Base-by-base conservation (phyloP, 2,329 filamentous ascomycete species). In the Botrytis aclada region DNA sequence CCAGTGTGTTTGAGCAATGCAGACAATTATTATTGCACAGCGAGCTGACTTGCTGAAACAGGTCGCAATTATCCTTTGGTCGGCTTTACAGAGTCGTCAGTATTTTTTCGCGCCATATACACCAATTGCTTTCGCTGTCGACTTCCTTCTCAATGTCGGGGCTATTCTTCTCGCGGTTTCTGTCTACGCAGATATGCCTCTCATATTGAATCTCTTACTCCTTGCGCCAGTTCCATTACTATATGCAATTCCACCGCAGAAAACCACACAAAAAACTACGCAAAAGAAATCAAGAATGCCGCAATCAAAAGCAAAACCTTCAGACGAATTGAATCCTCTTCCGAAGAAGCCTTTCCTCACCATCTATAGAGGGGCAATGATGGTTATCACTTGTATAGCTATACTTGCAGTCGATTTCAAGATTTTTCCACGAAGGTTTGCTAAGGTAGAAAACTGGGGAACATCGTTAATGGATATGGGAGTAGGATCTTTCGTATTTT, bases 401-500 rank as follows among this genome's bases (percentile, higher is more conserved):
- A 98, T 99, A 77, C 87, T 99, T n/a, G 96, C 96, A 25, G 96
- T 99, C 69, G 96, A 99, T 83, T 99, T 99, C 81, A 90, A 87
- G 29, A 86, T 98, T 74, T 99, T 99, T 79, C 96, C 96, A 3
- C 89, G 96, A 41, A 91, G 96, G 45, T 98, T 98, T 81, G 96
- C 94, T 73, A 99, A 99, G 84, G 96, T 97, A 3, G 96, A 99
- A 83, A 98, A 93, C n/a, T 99, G 96, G 94, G 96, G 96, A 71
- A 98, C 95, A 1, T 98, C 95, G n/a, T 84, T 99, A 75, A 99
- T 99, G 96, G 96, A 99, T 81, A 86, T 98, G 79, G 96, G 96
- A 66, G 96, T 99, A 65, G 96, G 96, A 41, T 97, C 95, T 20
- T 99, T 99, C 83, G 96, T 99, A 78, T 99, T 97, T 83, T 94